These are phyloP conservation scores for Heterobasidion parviporum DNA, from an alignment of 1,284 basidiomycete species.

Conservation along the genomic window DNA sequence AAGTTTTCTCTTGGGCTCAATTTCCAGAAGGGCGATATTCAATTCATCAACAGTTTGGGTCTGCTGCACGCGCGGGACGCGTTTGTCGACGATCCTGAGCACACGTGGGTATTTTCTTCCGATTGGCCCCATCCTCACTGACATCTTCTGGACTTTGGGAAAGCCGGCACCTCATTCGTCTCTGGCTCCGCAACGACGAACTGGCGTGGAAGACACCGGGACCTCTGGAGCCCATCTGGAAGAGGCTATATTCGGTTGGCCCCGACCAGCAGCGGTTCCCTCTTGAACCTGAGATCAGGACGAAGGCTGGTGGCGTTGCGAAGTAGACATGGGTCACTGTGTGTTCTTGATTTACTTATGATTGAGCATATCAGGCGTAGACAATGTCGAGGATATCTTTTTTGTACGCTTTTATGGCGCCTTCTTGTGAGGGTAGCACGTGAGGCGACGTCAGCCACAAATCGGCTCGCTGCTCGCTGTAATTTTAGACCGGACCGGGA, in stretches of 20 bases:
- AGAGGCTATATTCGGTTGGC: conserved; percentile 19
- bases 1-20: conserved; percentile 35
- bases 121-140: not conserved
- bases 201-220: conserved; percentile 27
- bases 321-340: not conserved
- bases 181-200: conserved; percentile 18
- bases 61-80: conserved; percentile 37
- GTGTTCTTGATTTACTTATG: not conserved
- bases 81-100: conserved; percentile 30
- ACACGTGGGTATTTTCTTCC: conserved; percentile 23
- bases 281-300: conserved; percentile 25
- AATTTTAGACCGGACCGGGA: too few species aligned
- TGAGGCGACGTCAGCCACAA: too few species aligned
- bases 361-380: not conserved
- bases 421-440: not conserved
- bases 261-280: conserved; percentile 27
- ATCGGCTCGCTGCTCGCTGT: too few species aligned
- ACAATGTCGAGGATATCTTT: not conserved
- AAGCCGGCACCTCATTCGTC: conserved; percentile 16
- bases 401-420: not conserved
- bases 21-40: conserved; percentile 41
- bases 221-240: conserved; percentile 21
- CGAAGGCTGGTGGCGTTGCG: not conserved
- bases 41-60: conserved; percentile 39
- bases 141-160: not conserved